Conservation (phyloP, 1,139 yeast genomes). For the Wickerhamomyces sp. region DNA sequence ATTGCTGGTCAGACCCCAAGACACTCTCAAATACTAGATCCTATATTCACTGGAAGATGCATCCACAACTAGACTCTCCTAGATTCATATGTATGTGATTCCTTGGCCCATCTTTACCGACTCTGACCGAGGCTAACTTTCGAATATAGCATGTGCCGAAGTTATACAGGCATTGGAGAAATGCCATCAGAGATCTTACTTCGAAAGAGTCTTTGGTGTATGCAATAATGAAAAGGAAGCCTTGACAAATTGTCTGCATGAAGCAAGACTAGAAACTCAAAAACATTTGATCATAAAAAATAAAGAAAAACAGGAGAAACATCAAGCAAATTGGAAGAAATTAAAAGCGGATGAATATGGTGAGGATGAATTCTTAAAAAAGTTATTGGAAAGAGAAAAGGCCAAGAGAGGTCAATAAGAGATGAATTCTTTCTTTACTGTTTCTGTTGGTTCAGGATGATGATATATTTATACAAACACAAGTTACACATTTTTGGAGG, state of each 20-base stretch:
- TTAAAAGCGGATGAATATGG: slow-evolving; percentile 78
- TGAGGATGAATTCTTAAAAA: slow-evolving; percentile 64
- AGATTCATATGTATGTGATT: slow-evolving; percentile 32
- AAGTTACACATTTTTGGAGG: not conserved
- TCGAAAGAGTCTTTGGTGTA: slow-evolving; percentile 73
- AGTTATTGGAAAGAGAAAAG: slow-evolving; percentile 46
- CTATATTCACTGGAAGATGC: slow-evolving; percentile 25
- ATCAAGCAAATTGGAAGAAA: slow-evolving; percentile 53
- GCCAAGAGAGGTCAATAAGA: slow-evolving; percentile 15
- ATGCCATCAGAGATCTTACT: slow-evolving; percentile 72
- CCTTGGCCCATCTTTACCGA: not conserved
- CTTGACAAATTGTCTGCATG: slow-evolving; percentile 71
- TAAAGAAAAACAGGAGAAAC: slow-evolving; percentile 48
- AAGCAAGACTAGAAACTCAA: slow-evolving; percentile 66
- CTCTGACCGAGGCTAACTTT: slow-evolving; percentile 1
- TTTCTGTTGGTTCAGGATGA: not conserved
- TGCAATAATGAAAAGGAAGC: slow-evolving; percentile 86
- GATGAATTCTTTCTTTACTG: not conserved
- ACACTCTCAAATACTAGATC: too few relatives aligned
- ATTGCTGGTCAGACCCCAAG: too few relatives aligned
- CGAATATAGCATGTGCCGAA: slow-evolving; percentile 56
- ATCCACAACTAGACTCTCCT: slow-evolving; percentile 38
- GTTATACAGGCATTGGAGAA: slow-evolving; percentile 85
- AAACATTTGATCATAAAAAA: slow-evolving; percentile 55
- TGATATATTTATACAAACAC: not conserved